A percentile compares a stretch with the other conserved stretches of the same genome.
Conservation (phyloP, 1,284 basidiomycete genomes). For the Amylostereum areolatum region DNA sequence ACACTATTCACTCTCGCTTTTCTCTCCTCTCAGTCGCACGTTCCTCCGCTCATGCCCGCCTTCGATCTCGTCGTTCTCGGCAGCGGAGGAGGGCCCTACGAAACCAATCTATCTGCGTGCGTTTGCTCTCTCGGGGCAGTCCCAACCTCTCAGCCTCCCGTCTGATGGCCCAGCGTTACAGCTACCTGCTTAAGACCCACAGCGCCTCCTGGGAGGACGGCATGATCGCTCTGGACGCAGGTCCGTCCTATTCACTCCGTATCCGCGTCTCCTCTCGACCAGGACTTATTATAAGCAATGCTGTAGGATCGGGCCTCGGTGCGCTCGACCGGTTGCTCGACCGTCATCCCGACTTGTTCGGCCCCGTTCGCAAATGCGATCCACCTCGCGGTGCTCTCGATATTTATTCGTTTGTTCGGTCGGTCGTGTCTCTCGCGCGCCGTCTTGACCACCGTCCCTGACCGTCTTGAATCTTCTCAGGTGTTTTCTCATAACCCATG, state of each 20-base stretch:
- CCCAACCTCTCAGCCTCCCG: no score
- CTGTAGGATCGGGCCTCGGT: slow-evolving; percentile 64
- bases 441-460: not conserved
- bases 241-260: slow-evolving; percentile 27
- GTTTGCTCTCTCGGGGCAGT: slow-evolving; percentile 15
- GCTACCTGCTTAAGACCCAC: slow-evolving; percentile 66
- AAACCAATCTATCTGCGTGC: slow-evolving; percentile 70
- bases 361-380: not conserved
- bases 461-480: slow-evolving; percentile 25
- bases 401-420: slow-evolving; percentile 58
- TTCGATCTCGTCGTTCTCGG: slow-evolving; percentile 74
- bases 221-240: slow-evolving; percentile 68
- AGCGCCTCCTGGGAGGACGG: slow-evolving; percentile 59
- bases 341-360: slow-evolving; percentile 48
- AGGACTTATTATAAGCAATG: not conserved
- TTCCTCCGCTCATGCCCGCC: slow-evolving; percentile 24
- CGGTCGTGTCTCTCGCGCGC: slow-evolving; percentile 13
- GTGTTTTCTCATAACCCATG: slow-evolving; percentile 73
- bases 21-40: no score
- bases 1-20: no score
- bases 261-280: not conserved
- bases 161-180: slow-evolving; percentile 20
- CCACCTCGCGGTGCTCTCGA: slow-evolving; percentile 33
- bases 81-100: slow-evolving; percentile 70
- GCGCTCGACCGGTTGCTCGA: slow-evolving; percentile 51